These are phyloP conservation scores for Populus alba DNA, from an alignment of 345 rosid species.

Conservation along the genomic window DNA sequence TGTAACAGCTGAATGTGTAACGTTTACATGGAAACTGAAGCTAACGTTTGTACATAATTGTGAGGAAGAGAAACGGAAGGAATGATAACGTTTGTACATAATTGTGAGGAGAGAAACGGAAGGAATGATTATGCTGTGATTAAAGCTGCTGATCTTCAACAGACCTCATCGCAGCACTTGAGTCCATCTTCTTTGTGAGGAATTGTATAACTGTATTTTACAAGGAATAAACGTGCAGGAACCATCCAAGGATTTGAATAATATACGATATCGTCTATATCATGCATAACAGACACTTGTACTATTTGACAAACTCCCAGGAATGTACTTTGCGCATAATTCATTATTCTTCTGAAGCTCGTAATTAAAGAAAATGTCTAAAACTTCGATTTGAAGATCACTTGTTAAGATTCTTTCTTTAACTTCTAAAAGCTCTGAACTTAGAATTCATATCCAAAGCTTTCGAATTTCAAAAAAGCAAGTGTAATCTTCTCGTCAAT, in stretches of 20 bases:
- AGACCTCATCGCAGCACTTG: conserved; percentile 51
- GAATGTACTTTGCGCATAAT: background rate
- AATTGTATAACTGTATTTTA: conserved; percentile 41
- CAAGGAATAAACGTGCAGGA: background rate
- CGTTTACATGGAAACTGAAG: too few relatives aligned
- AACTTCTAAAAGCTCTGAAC: background rate
- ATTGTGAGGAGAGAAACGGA: too few relatives aligned
- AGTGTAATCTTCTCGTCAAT: too few relatives aligned
- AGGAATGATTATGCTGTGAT: too few relatives aligned
- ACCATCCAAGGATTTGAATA: background rate
- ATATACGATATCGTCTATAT: background rate
- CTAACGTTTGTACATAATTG: too few relatives aligned
- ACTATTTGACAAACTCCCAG: background rate
- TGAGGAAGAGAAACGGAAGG: too few relatives aligned
- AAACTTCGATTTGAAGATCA: too few relatives aligned
- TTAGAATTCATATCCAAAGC: background rate
- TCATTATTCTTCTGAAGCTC: background rate
- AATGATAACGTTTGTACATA: too few relatives aligned
- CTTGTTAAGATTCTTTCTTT: background rate
- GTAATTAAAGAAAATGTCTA: too few relatives aligned
- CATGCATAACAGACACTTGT: background rate
- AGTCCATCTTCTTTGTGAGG: conserved; percentile 58
- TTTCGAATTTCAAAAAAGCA: background rate
- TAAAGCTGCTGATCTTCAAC: too few relatives aligned
- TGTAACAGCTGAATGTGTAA: too few relatives aligned